Evolutionary conservation across 2,329 filamentous ascomycete species (phyloP).

Genomic region (Hymenoscyphus linearis): DNA sequence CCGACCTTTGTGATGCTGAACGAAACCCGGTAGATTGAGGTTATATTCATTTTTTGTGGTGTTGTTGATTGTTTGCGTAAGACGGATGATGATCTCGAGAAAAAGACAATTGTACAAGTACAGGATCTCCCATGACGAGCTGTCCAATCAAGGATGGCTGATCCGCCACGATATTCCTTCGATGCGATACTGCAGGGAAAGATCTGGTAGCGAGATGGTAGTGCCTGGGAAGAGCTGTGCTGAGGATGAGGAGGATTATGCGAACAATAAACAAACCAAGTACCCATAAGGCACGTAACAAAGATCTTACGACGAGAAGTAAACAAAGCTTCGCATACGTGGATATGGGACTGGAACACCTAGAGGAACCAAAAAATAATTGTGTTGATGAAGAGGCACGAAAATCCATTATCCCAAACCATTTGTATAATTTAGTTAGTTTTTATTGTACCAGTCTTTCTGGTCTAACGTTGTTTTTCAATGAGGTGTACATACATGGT

Average conservation of each 20-base stretch:
- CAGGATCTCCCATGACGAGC: neutral
- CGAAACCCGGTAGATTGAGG: neutral
- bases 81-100: neutral
- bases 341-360: no score
- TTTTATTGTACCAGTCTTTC: no score
- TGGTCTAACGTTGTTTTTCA: no score
- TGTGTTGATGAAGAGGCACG: no score
- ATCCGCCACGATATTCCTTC: neutral
- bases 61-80: neutral
- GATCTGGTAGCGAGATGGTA: neutral
- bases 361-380: no score
- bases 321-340: neutral
- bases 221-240: neutral
- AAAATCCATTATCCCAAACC: no score
- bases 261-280: neutral
- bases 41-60: neutral
- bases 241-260: neutral
- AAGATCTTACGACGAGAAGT: neutral
- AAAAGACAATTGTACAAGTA: neutral
- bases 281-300: neutral
- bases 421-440: no score
- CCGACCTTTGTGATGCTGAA: neutral
- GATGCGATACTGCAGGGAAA: neutral
- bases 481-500: neutral
- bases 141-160: neutral